phyloP scores from a whole-genome alignment of 2,329 filamentous ascomycete genomes.

The Dactylella cylindrospora region DNA sequence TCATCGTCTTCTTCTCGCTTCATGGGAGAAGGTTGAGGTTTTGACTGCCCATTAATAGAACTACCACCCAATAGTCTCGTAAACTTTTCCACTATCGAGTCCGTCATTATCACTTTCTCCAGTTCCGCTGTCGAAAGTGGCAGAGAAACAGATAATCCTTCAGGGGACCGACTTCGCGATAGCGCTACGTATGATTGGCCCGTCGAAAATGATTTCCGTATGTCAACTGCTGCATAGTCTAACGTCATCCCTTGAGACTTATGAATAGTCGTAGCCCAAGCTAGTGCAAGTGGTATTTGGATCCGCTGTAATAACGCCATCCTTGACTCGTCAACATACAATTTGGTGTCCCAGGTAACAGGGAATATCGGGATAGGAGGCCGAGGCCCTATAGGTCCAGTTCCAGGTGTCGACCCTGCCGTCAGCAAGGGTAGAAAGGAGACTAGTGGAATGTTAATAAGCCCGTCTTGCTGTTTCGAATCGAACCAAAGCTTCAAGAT shows the following conservation, averaged over 20 bases:
- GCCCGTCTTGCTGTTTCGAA: slow-evolving; percentile 9
- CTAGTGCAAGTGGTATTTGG: slow-evolving; percentile 63
- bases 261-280: slow-evolving; percentile 66
- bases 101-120: slow-evolving; percentile 25
- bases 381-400: neutral
- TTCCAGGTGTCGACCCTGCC: neutral
- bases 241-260: slow-evolving; percentile 66
- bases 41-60: neutral
- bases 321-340: slow-evolving; percentile 43
- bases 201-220: slow-evolving; percentile 58
- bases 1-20: neutral
- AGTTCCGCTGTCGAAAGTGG: slow-evolving; percentile 7
- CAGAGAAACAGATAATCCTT: slow-evolving; percentile 53
- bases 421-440: slow-evolving; percentile 27
- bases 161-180: slow-evolving; percentile 59
- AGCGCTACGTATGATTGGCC: slow-evolving; percentile 67
- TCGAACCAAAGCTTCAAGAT: slow-evolving; percentile 42
- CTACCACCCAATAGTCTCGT: slow-evolving; percentile 6
- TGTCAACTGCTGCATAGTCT: slow-evolving; percentile 61
- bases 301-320: slow-evolving; percentile 57
- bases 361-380: slow-evolving; percentile 34
- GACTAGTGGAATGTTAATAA: slow-evolving; percentile 44
- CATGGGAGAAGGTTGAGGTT: neutral
- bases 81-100: slow-evolving; percentile 31
- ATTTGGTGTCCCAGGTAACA: slow-evolving; percentile 30